phyloP scores from a whole-genome alignment of 1,139 yeast species.

The Sugiyamaella pinicola region DNA sequence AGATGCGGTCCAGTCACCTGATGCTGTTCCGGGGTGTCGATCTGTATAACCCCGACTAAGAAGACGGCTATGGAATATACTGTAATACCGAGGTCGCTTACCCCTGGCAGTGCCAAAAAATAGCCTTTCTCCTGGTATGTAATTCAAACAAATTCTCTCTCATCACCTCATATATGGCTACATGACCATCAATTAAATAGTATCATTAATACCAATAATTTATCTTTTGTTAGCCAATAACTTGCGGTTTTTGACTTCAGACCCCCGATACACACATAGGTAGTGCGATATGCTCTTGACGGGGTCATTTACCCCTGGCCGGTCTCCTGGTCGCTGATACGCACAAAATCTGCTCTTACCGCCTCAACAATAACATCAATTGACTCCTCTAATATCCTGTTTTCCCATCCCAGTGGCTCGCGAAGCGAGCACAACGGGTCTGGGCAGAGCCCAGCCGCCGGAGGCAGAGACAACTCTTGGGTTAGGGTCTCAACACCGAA shows the following conservation, averaged over 20 bases:
- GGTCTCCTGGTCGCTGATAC: slow-evolving; percentile 1
- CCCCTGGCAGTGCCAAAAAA: slow-evolving; percentile 1
- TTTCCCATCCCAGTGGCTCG: too few relatives aligned
- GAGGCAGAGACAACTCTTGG: too few relatives aligned
- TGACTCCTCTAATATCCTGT: too few relatives aligned
- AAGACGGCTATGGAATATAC: neutral
- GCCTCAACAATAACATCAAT: neutral
- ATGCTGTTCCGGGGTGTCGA: too few relatives aligned
- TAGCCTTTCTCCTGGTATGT: neutral
- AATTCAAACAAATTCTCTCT: neutral
- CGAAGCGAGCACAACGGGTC: too few relatives aligned
- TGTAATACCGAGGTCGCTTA: slow-evolving; percentile 2
- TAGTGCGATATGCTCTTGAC: neutral
- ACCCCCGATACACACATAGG: neutral
- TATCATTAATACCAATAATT: too few relatives aligned
- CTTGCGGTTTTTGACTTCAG: neutral
- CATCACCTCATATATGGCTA: too few relatives aligned
- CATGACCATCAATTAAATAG: too few relatives aligned
- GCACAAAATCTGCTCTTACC: neutral
- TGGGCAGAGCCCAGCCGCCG: too few relatives aligned
- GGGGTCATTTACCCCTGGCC: neutral
- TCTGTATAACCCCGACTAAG: neutral
- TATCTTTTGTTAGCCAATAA: too few relatives aligned
- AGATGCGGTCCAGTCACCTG: neutral
- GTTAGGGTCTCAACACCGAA: too few relatives aligned